These are phyloP conservation scores for Parastagonospora avenae DNA, from an alignment of 2,329 filamentous ascomycete genomes.

Conservation along the genomic window DNA sequence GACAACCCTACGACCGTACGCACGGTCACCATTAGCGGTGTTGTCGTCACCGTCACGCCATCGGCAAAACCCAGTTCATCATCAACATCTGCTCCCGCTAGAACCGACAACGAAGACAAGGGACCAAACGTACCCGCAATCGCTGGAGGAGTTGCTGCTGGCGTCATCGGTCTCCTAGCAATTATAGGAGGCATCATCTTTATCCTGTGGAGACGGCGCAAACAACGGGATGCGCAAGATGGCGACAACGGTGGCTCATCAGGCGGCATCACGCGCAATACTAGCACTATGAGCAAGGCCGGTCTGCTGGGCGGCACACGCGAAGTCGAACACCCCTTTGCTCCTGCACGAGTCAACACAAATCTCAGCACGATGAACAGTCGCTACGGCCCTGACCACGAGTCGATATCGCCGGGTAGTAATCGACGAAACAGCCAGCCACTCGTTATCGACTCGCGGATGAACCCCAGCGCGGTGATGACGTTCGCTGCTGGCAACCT, in stretches of 20 bases:
- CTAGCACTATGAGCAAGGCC: slow-evolving; percentile 55
- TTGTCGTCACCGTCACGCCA: slow-evolving; percentile 47
- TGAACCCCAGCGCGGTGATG: slow-evolving; percentile 56
- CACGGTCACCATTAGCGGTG: slow-evolving; percentile 52
- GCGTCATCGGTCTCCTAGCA: slow-evolving; percentile 43
- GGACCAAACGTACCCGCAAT: slow-evolving; percentile 50
- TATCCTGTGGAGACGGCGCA: slow-evolving; percentile 45
- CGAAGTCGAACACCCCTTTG: slow-evolving; percentile 21
- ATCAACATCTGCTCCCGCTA: slow-evolving; percentile 13
- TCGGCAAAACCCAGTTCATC: slow-evolving; percentile 9
- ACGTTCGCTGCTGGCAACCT: slow-evolving; percentile 49
- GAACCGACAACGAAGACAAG: slow-evolving; percentile 12
- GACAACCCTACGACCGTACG: slow-evolving; percentile 8
- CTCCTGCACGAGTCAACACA: slow-evolving; percentile 32
- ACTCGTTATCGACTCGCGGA: slow-evolving; percentile 54
- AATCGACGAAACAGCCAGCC: slow-evolving; percentile 50
- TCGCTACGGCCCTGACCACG: slow-evolving; percentile 26
- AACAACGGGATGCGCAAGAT: slow-evolving; percentile 24
- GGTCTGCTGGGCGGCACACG: slow-evolving; percentile 46
- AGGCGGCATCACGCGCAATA: slow-evolving; percentile 47
- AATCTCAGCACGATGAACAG: slow-evolving; percentile 35
- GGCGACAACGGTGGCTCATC: slow-evolving; percentile 18
- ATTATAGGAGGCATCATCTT: slow-evolving; percentile 46
- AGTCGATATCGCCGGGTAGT: slow-evolving; percentile 43
- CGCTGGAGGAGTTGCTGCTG: slow-evolving; percentile 53